Percentiles rank a stretch among this genome's conserved stretches.
phyloP scores from a whole-genome alignment of 768 basidiomycete genomes.

The Tylopilus plumbeoviolaceoides region DNA sequence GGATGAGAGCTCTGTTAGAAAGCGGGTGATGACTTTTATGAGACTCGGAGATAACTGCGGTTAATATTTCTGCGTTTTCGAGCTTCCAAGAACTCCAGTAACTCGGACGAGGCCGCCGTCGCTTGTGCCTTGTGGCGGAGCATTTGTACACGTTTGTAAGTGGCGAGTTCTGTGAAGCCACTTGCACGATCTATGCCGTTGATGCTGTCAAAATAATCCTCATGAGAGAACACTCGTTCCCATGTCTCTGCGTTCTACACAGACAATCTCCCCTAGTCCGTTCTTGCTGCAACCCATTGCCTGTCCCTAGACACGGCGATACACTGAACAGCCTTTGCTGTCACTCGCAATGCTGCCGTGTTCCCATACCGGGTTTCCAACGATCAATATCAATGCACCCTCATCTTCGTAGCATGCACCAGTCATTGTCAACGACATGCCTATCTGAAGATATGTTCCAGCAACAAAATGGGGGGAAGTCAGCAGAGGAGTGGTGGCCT shows the following conservation, averaged over 20 bases:
- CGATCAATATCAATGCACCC: neutral
- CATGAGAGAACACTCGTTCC: neutral
- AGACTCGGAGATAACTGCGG: neutral
- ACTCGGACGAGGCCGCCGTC: too few relatives aligned
- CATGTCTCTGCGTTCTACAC: neutral
- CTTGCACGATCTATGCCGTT: neutral
- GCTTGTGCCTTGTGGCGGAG: neutral
- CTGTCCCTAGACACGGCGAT: neutral
- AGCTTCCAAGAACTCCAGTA: neutral
- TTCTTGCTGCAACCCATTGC: slow-evolving; percentile 1
- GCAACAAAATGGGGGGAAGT: too few relatives aligned
- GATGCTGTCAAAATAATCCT: too few relatives aligned
- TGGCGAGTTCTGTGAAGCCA: neutral
- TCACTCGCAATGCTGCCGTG: neutral
- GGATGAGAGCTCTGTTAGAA: neutral
- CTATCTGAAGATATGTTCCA: too few relatives aligned
- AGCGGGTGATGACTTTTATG: neutral
- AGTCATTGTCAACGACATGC: neutral
- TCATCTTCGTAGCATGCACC: neutral
- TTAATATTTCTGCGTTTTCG: neutral
- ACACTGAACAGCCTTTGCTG: neutral
- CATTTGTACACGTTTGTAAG: neutral
- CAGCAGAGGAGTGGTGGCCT: too few relatives aligned
- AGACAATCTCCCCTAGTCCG: neutral
- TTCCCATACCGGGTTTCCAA: neutral